Evolutionary conservation across 2,329 filamentous ascomycete species (phyloP).

Genomic region (Aureobasidium sp.): DNA sequence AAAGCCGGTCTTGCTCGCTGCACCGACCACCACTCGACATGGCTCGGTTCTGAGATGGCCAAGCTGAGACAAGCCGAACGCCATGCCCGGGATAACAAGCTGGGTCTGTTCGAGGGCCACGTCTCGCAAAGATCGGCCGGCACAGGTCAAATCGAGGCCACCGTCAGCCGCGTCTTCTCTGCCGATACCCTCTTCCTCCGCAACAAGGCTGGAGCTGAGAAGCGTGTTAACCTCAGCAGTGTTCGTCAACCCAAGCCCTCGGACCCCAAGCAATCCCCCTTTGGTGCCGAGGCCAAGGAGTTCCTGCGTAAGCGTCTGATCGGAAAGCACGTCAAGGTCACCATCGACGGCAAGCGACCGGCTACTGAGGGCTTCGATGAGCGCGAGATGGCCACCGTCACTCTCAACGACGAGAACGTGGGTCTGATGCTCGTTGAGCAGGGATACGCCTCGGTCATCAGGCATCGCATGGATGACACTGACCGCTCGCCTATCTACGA

Average conservation of each 20-base stretch:
- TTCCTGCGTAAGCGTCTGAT: conserved; percentile 90
- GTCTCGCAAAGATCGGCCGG: conserved; percentile 57
- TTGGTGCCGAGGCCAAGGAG: conserved; percentile 90
- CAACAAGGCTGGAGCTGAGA: conserved; percentile 77
- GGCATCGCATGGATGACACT: conserved; percentile 89
- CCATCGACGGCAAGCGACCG: conserved; percentile 83
- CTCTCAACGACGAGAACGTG: conserved; percentile 77
- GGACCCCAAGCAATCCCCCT: conserved; percentile 81
- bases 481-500: conserved; percentile 94
- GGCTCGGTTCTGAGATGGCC: conserved; percentile 85
- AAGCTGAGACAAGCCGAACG: conserved; percentile 79
- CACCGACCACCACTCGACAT: conserved; percentile 90
- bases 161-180: conserved; percentile 76
- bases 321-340: conserved; percentile 88
- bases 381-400: conserved; percentile 86
- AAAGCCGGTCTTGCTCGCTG: conserved; percentile 85
- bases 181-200: conserved; percentile 85
- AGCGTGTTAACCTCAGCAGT: conserved; percentile 86
- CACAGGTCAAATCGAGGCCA: conserved; percentile 65
- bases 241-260: conserved; percentile 85
- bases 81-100: conserved; percentile 66
- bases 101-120: conserved; percentile 75
- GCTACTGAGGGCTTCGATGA: conserved; percentile 88
- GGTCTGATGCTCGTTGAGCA: conserved; percentile 80
- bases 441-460: conserved; percentile 88